These are phyloP conservation scores for Gremmenia infestans DNA, from an alignment of 2,329 filamentous ascomycete genomes.

Conservation along the genomic window DNA sequence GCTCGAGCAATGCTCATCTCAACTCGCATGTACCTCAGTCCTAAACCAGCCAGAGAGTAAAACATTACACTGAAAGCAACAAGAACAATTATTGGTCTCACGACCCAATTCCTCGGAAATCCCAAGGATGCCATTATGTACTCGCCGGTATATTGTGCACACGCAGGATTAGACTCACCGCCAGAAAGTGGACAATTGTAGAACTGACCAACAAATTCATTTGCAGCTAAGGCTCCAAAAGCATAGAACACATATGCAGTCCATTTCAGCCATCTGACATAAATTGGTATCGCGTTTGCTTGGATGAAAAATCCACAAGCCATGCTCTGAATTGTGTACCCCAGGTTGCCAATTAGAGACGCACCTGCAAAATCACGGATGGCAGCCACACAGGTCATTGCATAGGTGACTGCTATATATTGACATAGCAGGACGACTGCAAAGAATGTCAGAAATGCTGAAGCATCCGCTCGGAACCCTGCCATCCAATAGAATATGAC, in stretches of 20 bases:
- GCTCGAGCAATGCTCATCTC: conserved; percentile 67
- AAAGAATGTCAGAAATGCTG: conserved; percentile 69
- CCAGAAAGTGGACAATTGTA: conserved; percentile 66
- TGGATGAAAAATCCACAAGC: conserved; percentile 76
- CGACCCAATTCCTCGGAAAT: conserved; percentile 63
- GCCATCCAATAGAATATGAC: conserved; percentile 75
- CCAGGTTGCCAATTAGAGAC: conserved; percentile 66
- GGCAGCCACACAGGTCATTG: conserved; percentile 61
- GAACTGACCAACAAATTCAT: conserved; percentile 68
- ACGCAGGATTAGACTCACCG: conserved; percentile 58
- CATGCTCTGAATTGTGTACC: conserved; percentile 68
- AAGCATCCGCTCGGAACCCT: conserved; percentile 59
- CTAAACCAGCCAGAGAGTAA: conserved; percentile 52
- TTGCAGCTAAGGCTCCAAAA: conserved; percentile 65
- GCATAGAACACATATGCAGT: conserved; percentile 62
- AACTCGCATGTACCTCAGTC: conserved; percentile 59
- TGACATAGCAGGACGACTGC: conserved; percentile 63
- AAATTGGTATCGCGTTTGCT: conserved; percentile 66
- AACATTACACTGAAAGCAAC: conserved; percentile 60
- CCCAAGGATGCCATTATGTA: conserved; percentile 67
- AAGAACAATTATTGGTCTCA: conserved; percentile 59
- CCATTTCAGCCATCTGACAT: conserved; percentile 74
- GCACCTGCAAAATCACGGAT: conserved; percentile 65
- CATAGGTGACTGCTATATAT: conserved; percentile 68
- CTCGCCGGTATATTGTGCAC: conserved; percentile 61